Conservation (phyloP, 345 rosid genomes). For the Salix caprea region DNA sequence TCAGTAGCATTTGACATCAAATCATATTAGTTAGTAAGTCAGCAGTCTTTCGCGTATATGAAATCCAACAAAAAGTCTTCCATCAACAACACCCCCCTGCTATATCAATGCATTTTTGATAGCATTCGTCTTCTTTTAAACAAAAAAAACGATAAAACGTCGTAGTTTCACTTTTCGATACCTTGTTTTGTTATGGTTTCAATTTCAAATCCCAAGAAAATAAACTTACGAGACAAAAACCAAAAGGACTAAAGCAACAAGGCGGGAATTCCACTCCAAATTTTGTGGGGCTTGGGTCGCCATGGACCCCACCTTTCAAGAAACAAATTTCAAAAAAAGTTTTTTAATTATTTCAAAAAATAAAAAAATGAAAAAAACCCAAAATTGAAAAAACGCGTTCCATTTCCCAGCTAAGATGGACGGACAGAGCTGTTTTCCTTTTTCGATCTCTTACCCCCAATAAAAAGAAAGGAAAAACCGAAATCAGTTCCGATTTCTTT, state of each 20-base stretch:
- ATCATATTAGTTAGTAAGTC: not conserved
- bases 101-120: not conserved
- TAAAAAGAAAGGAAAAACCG: not conserved
- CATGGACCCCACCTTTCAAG: not conserved
- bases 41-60: no score
- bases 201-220: not conserved
- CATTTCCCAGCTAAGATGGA: not conserved
- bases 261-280: constrained; percentile 28
- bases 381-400: not conserved
- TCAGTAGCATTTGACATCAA: not conserved
- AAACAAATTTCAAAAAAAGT: not conserved
- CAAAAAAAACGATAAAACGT: not conserved
- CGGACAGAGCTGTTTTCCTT: not conserved
- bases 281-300: constrained; percentile 1
- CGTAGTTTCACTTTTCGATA: not conserved
- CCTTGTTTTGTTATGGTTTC: not conserved
- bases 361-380: not conserved
- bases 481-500: not conserved
- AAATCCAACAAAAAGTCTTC: not conserved
- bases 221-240: not conserved
- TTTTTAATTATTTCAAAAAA: not conserved
- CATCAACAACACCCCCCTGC: not conserved
- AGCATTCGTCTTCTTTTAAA: not conserved
- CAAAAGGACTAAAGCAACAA: constrained; percentile 2
- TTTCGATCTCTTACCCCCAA: not conserved